Percentiles rank a stretch among this genome's conserved stretches.
Conservation (phyloP, 495 filamentous ascomycete genomes). For the Tirmania nivea region DNA sequence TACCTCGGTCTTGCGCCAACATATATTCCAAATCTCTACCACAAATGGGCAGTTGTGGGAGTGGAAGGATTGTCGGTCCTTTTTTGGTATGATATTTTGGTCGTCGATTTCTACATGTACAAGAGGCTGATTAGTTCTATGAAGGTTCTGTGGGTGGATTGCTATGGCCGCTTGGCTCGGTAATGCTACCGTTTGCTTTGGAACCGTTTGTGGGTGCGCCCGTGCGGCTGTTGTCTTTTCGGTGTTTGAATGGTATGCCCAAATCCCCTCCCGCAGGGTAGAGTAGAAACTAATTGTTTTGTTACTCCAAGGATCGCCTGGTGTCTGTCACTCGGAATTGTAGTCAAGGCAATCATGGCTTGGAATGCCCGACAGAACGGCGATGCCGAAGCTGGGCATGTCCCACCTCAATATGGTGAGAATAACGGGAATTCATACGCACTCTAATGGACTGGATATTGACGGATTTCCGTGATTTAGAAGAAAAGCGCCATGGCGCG, state of each 20-base stretch:
- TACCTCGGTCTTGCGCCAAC: conserved; percentile 18
- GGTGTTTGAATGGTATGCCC: conserved; percentile 14
- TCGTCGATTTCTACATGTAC: background rate
- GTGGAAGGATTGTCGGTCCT: conserved; percentile 18
- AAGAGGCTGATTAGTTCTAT: background rate
- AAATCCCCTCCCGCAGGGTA: background rate
- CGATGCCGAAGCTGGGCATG: background rate
- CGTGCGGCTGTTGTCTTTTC: conserved; percentile 15
- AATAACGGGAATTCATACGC: background rate
- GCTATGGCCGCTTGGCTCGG: conserved; percentile 12
- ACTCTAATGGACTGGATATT: background rate
- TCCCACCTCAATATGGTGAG: background rate
- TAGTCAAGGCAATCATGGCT: background rate
- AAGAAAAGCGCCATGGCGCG: background rate
- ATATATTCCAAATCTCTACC: conserved; percentile 16
- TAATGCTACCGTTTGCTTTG: background rate
- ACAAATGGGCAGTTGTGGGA: conserved; percentile 18
- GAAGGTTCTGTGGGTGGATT: conserved; percentile 18
- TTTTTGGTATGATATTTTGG: conserved; percentile 13
- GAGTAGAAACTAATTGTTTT: background rate
- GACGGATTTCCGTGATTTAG: background rate
- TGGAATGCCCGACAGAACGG: background rate
- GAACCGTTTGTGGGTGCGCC: conserved; percentile 8
- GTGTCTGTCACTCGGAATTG: background rate
- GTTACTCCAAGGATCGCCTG: background rate